Evolutionary conservation across 306 rosid genomes (phyloP), one percentile per base, ranked within the genome.

Genomic region (Quercus ilex): DNA sequence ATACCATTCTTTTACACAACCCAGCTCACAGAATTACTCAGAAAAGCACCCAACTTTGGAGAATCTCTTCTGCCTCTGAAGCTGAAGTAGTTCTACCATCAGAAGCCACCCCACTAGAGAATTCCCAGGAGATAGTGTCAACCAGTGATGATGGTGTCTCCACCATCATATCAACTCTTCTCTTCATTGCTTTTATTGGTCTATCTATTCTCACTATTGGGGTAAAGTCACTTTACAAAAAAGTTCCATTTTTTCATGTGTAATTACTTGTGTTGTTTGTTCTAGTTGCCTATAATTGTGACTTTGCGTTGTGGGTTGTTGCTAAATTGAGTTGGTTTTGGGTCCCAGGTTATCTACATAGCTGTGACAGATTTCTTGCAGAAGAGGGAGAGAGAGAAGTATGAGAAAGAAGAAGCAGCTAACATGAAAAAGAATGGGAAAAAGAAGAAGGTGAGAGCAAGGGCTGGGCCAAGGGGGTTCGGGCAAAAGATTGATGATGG

Each of bases 311-410:
- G 33, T 57, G 30, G 10, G 28, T 78, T 63, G 76, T 67, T 53
- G 43, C 71, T n/a, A 21, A 21, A 38, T 33, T 57, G 77, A 51
- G 71, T 53, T 43, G 15, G 55, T 41, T 72, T 33, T 71, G 49
- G 43, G 18, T 28, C 31, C 55, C 89, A 95, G 99, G 94, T 95
- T 14, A 74, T 95, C 75, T 95, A 93, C 84, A 79, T 95, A 35
- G 98, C 57, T 21, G 97, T 93, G 63, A 88, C 90, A 11, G 99
- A 93, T 74, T 95, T 85, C 69, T 80, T 95, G 84, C 93, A 89
- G 91, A 93, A 93, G 75, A 86, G 97, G 68, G 98, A 95, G 89
- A 90, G 77, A 53, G 99, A 95, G 1, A 95, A 91, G 83, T 91
- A 88, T 68, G 97, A 89, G 97, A 90, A 92, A 78, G 93, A 91